Evolutionary conservation across 495 filamentous ascomycete species (phyloP).

Genomic region (Penicillium daleae): DNA sequence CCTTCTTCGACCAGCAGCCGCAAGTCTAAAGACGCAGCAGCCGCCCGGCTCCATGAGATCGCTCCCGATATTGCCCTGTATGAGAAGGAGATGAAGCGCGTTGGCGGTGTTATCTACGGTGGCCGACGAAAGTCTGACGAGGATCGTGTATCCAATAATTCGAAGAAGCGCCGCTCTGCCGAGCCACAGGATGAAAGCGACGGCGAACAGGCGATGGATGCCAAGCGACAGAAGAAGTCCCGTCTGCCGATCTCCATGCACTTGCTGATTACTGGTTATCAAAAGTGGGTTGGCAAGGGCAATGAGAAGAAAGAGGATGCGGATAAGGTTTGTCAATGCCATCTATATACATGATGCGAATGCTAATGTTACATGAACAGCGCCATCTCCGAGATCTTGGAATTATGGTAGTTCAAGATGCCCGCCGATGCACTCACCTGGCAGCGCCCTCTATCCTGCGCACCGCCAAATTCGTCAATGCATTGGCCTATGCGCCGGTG

Average conservation of each 20-base stretch:
- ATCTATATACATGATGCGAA: not conserved
- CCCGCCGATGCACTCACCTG: slow-evolving; percentile 77
- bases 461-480: slow-evolving; percentile 90
- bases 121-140: slow-evolving; percentile 58
- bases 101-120: slow-evolving; percentile 82
- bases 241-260: slow-evolving; percentile 66
- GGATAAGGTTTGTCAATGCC: slow-evolving; percentile 67
- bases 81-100: slow-evolving; percentile 90
- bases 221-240: slow-evolving; percentile 66
- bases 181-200: slow-evolving; percentile 56
- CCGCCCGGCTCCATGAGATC: slow-evolving; percentile 71
- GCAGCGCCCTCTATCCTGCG: slow-evolving; percentile 84
- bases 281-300: slow-evolving; percentile 70
- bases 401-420: slow-evolving; percentile 76
- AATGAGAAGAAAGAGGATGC: slow-evolving; percentile 71
- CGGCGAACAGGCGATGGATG: slow-evolving; percentile 52
- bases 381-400: slow-evolving; percentile 82
- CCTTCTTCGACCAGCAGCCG: slow-evolving; percentile 78
- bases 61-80: slow-evolving; percentile 85
- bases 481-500: slow-evolving; percentile 74
- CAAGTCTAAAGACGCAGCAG: slow-evolving; percentile 82
- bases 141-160: slow-evolving; percentile 41
- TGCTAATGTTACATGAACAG: slow-evolving; percentile 51
- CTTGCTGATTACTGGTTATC: slow-evolving; percentile 77
- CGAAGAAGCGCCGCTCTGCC: slow-evolving; percentile 46